These are phyloP conservation scores for Claviceps purpurea DNA, from an alignment of 2,329 filamentous ascomycete genomes.

Conservation along the genomic window DNA sequence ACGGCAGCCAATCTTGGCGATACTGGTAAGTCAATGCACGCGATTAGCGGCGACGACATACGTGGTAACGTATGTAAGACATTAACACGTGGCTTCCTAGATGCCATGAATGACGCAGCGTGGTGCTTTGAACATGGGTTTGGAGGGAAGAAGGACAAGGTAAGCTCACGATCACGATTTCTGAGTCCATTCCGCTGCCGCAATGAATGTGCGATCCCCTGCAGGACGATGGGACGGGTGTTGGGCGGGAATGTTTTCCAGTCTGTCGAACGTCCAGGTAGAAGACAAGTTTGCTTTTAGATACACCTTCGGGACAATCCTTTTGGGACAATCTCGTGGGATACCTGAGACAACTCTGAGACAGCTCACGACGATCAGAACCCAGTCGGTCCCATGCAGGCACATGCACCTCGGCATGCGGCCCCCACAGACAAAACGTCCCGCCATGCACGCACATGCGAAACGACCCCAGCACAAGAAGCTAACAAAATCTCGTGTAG, in stretches of 20 bases:
- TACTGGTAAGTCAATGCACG: slow-evolving; percentile 41
- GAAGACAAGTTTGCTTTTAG: no score
- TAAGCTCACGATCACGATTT: slow-evolving; percentile 33
- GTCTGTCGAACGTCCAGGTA: no score
- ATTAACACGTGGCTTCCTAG: slow-evolving; percentile 25
- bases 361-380: no score
- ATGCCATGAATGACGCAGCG: slow-evolving; percentile 93
- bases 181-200: no score
- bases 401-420: background rate
- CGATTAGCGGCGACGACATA: background rate
- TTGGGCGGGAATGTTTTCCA: no score
- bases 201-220: no score
- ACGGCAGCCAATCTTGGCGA: slow-evolving; percentile 94
- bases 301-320: no score
- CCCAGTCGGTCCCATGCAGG: background rate
- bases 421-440: background rate
- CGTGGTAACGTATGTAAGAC: no score
- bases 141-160: slow-evolving; percentile 96
- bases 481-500: slow-evolving; percentile 37
- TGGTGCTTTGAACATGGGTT: slow-evolving; percentile 98
- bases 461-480: slow-evolving; percentile 9
- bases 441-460: background rate
- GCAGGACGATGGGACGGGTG: no score
- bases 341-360: no score
- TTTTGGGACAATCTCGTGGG: no score